Evolutionary conservation across 192 early-diverging fungal genomes (phyloP), one percentile per base, ranked within the genome.

Genomic region (Haplosporangium gracile): DNA sequence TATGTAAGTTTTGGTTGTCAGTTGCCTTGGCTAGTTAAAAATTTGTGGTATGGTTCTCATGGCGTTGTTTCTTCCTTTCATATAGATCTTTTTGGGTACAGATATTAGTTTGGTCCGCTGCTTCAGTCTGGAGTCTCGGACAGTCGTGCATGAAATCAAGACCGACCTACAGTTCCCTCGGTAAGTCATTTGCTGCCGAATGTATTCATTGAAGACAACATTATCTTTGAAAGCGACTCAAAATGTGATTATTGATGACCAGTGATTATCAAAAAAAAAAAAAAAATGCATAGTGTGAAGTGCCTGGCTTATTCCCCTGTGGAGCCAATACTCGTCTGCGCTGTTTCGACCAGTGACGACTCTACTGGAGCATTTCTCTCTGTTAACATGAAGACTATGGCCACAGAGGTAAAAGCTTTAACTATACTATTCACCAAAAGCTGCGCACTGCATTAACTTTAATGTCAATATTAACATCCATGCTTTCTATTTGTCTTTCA

Each of bases 321-420:
- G 10, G 92, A 90, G 70, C 82, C 93, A 24, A 74, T 92, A 40
- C 85, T 94, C 55, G 89, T 93, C 15, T 90, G 92, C 65, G 86
- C 92, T 9, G 89, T 88, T 0, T 86, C 88, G 2, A 69, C 76
- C 47, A 83, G 69, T 39, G 75, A 82, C 39, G 88, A 82, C 9
- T 76, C 39, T 36, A 72, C 82, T 51, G 90, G 90, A 75, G 88
- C 87, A 22, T 63, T 93, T 40, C 79, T 92, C 2, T 91, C 91
- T 9, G 90, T 91, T 82, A 89, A 92, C 74, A 82, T 92, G 87
- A 94, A 92, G 71, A 89, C 91, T 13, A 89, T 90, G 90, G 69
- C 88, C 10, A 80, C 87, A 11, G 87, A 89, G 73, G 91, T 92
- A 91, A 82, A 83, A 26, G 0, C 34, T 32, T 53, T 15, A 13